phyloP scores from a whole-genome alignment of 1,284 basidiomycete genomes.

The Anthracocystis panici-leucophaei region DNA sequence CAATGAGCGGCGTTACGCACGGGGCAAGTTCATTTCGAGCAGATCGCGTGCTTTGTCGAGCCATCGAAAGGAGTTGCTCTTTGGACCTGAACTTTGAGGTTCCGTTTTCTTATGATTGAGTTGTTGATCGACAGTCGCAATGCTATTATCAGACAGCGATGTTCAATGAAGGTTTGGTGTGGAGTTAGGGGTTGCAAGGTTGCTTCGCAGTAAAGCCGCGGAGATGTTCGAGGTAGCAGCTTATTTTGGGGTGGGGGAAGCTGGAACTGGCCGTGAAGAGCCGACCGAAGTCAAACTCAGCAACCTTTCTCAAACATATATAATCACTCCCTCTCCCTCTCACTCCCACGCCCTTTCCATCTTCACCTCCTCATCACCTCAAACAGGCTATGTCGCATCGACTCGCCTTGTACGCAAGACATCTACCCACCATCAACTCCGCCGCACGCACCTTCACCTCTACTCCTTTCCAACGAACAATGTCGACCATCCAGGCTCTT shows the following conservation, averaged over 20 bases:
- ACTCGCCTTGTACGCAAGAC: conserved; percentile 15
- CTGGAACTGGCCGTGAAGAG: neutral
- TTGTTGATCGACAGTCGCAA: too few species aligned
- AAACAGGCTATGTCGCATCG: conserved; percentile 12
- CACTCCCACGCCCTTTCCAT: neutral
- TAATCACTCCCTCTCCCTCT: neutral
- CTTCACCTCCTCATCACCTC: neutral
- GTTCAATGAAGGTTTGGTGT: neutral
- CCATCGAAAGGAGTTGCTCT: too few species aligned
- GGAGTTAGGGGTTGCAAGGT: neutral
- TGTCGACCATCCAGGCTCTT: conserved; percentile 73
- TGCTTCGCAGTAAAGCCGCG: neutral
- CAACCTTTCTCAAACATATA: neutral
- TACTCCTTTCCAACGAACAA: conserved; percentile 68
- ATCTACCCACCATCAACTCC: conserved; percentile 3
- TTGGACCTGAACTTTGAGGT: too few species aligned
- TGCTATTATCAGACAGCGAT: neutral
- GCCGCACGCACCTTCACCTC: neutral
- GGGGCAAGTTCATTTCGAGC: too few species aligned
- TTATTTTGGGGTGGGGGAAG: neutral
- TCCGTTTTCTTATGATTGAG: too few species aligned
- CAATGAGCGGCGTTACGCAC: too few species aligned
- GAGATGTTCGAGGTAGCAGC: neutral
- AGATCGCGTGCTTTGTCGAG: too few species aligned
- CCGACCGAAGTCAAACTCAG: too few species aligned